Conservation (phyloP, 225 moss, liverwort and hornwort genomes). For the Sphagnum contortum region DNA sequence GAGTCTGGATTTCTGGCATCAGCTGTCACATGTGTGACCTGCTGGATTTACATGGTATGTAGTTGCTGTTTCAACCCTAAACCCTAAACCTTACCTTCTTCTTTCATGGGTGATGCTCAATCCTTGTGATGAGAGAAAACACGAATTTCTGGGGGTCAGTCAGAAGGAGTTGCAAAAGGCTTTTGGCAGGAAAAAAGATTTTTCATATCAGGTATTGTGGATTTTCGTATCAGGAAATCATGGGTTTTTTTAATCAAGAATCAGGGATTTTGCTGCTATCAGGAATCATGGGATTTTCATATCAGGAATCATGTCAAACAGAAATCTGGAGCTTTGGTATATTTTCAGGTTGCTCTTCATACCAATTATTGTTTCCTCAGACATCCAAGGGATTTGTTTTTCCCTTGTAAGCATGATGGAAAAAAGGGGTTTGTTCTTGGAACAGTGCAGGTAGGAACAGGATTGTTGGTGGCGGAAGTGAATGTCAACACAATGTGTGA, state of each 20-base stretch:
- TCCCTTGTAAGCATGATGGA: neutral
- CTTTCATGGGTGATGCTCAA: neutral
- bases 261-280: too few relatives aligned
- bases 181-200: too few relatives aligned
- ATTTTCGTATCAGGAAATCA: too few relatives aligned
- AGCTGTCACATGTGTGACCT: conserved; percentile 55
- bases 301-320: too few relatives aligned
- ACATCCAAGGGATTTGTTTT: neutral
- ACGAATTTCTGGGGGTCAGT: too few relatives aligned
- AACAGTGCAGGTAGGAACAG: conserved; percentile 78
- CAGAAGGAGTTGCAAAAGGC: too few relatives aligned
- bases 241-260: too few relatives aligned
- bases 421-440: conserved; percentile 10
- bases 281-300: too few relatives aligned
- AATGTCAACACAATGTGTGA: conserved; percentile 98
- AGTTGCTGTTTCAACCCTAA: too few relatives aligned
- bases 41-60: conserved; percentile 96
- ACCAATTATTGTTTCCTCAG: neutral
- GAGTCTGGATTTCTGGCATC: conserved; percentile 96
- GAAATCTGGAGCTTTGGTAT: too few relatives aligned
- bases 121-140: neutral
- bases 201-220: too few relatives aligned
- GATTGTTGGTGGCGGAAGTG: conserved; percentile 85
- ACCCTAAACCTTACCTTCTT: conserved; percentile 1
- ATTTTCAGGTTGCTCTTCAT: too few relatives aligned